Base-by-base conservation (phyloP, 495 filamentous ascomycete genomes). In the Aspergillus biplanus region DNA sequence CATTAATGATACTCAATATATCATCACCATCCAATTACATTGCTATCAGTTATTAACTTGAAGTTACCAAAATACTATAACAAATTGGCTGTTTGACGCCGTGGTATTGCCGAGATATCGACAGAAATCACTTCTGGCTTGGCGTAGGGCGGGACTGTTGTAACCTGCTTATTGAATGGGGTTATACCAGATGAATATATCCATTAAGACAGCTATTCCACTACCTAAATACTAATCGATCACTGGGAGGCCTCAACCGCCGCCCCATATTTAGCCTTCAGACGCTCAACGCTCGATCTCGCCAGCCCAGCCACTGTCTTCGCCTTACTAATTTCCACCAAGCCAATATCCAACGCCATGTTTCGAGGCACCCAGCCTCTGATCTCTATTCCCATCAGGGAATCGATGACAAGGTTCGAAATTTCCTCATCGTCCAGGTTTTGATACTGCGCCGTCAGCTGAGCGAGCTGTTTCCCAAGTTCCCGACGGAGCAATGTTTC, bases 371-470 rank as follows among this genome's bases (percentile, higher is more conserved):
- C 75, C 78, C 78, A 81, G 31, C 64, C 69, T 27, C 73, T 61
- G 47, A 81, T 58, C 63, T 80, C 76, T 32, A 81, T 72, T 11
- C 67, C 63, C 9, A 80, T 65, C 15, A 80, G 61, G 5, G 75
- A 78, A 52, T 81, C 78, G 3, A 80, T 55, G 2, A 74, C 78
- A 15, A 78, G 16, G 33, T 66, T 61, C 7, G 67, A 56, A 32
- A 77, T 21, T 6, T 79, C 75, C 9, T 76, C 75, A 11, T 76
- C 70, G 18, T 59, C 57, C 9, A 49, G 44, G 11, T 50, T 44
- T 18, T 37, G 7, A 59, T 13, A 33, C 15, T 4, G 21, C 37
- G 8, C 12, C 44, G 46, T 52, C 21, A 48, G 31, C 13, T 34
- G 44, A 1, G 16, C 47, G 39, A 59, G 15, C 7, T 32, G 44